phyloP scores from a whole-genome alignment of 345 rosid species.

The Pistacia atlantica region DNA sequence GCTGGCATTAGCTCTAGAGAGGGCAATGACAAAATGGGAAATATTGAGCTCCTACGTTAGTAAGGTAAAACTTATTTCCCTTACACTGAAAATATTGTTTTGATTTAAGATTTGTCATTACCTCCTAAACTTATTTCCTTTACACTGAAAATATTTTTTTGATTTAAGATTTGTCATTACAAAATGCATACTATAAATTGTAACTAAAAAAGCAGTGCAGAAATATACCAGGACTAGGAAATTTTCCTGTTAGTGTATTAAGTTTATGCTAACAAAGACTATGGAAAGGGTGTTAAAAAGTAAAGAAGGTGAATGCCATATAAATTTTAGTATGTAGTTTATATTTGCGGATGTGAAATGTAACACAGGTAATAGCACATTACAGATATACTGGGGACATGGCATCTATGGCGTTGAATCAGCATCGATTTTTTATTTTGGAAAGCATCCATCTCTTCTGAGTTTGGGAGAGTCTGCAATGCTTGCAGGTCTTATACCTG shows the following conservation, averaged over 20 bases:
- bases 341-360: conserved; percentile 1
- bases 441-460: conserved; percentile 35
- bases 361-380: background rate
- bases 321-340: background rate
- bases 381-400: conserved; percentile 38
- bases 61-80: conserved; percentile 21
- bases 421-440: conserved; percentile 30
- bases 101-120: too few species aligned
- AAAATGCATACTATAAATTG: conserved; percentile 2
- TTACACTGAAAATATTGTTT: background rate
- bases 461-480: conserved; percentile 33
- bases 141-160: background rate
- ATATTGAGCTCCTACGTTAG: conserved; percentile 34
- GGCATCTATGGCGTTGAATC: conserved; percentile 40
- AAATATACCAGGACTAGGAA: conserved; percentile 3
- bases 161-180: background rate
- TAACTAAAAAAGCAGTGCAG: background rate
- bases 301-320: background rate
- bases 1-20: conserved; percentile 35
- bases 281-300: background rate
- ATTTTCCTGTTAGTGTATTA: background rate
- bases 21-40: conserved; percentile 34
- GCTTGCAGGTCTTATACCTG: conserved; percentile 37
- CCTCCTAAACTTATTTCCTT: background rate
- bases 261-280: background rate